Base-by-base conservation (phyloP, 345 rosid genomes). In the Iberis pinnata region DNA sequence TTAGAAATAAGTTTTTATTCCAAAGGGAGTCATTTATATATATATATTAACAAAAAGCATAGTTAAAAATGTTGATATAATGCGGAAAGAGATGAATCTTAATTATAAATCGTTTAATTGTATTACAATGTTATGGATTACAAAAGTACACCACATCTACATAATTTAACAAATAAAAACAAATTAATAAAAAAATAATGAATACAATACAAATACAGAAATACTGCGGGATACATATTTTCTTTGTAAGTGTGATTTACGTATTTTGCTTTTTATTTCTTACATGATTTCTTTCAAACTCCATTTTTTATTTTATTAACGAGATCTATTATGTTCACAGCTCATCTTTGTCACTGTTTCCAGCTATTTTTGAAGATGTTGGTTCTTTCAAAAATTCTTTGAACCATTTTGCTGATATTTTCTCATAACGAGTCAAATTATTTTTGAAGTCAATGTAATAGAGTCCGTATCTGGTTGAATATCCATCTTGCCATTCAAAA, bases 351-450 rank as follows among this genome's bases (percentile, higher is more conserved):
- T 20, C 5, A 32, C 32, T 22, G 14, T 36, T 52, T 6, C 33
- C 57, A 22, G 10, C 43, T 18, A 27, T 29, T 18, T 56, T 56
- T 7, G 41, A 56, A 18, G 60, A 2, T 16, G 1, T 27, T 40
- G 60, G 38, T 13, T 56, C 40, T 12, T 27, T 56, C 60, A 75
- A 50, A 43, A 81, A 78, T 55, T 42, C 29, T 24, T 39, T 66
- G 46, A 49, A 78, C 83, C 87, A 78, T 25, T 24, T 19, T 9
- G 71, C 77, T 9, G 83, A 78, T 15, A 14, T 9, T 35, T 71
- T 80, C 3, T 76, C 79, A 38, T 65, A 44, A 47, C 79, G 76
- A 3, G 61, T 73, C 49, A 73, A 61, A 43, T 69, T 63, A 49
- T 70, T 58, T 16, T 61, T 68, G 57, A 31, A 73, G 53, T 78